Base-by-base conservation (phyloP, 176 grass and related monocot species). In the Ensete ventricosum region DNA sequence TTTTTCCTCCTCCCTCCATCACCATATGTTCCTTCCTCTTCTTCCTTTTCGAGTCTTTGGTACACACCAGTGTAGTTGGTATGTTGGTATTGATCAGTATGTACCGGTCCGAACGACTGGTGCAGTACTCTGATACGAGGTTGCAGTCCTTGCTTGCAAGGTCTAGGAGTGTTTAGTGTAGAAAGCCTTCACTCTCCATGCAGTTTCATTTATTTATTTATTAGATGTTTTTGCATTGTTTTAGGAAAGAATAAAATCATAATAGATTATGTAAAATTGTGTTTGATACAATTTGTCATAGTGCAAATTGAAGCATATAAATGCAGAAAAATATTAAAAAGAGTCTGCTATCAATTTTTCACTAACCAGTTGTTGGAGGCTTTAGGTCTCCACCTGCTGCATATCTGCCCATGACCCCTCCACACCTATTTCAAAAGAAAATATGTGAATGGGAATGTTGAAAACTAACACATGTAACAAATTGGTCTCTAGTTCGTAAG, bases 381-480 rank as follows among this genome's bases (percentile, higher is more conserved):
- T 99, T 99, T 64, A 99, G 71, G 84, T 99, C 96, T 85, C 96
- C 96, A 85, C 96, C 96, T 72, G 91, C 96, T 82, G 96, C 96
- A 16, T 99, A 99, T 73, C 95, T 99, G 50, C 96, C 96, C 96
- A 99, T 99, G 72, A 99, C 91, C 82, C 91, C 96, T 59, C 91
- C 91, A 54, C 96, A 99, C 96, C 96, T 99, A 79, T 74, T 74
- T 72, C 9, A 26, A 52, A 55, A 69, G 9, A 74, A 43, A 43
- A 43, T 43, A 43, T 43, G 34, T 17, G 24, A 19, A 55, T 6
- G 34, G 34, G 3, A 53, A 12, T 22, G 14, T 72, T 16, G n/a
- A 22, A 22, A 9, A 23, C 11, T 72, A 14, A 67, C 34, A 43
- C 34, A 43, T 43, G 34, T 6, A 43, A 5, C 34, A 43, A 43